These are phyloP conservation scores for Tephrocybe rancida DNA, from an alignment of 768 basidiomycete species.

Conservation along the genomic window DNA sequence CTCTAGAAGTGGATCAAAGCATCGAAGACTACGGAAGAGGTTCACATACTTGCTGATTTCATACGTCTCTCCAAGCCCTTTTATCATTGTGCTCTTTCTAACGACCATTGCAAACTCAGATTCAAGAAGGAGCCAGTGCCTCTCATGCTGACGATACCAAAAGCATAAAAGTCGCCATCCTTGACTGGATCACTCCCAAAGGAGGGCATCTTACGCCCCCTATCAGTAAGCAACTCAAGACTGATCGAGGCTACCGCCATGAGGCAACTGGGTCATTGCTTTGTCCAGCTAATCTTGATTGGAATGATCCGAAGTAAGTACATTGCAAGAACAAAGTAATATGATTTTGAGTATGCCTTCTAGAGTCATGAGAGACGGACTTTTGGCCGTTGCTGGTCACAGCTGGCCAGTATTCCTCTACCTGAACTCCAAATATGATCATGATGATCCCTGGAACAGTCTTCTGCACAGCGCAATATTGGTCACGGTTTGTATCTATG, in stretches of 20 bases:
- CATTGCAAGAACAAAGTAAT: neutral
- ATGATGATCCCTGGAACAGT: conserved; percentile 27
- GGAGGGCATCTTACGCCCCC: conserved; percentile 12
- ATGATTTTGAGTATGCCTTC: too few species aligned
- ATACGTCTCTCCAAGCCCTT: too few species aligned
- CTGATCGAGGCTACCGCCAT: conserved; percentile 10
- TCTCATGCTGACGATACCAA: conserved; percentile 18
- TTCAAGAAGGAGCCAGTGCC: conserved; percentile 22
- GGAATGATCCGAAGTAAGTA: conserved; percentile 13
- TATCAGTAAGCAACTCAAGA: conserved; percentile 6
- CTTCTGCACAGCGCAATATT: conserved; percentile 21
- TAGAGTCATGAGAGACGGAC: neutral
- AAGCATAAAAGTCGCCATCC: conserved; percentile 16
- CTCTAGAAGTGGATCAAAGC: neutral
- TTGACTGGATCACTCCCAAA: conserved; percentile 24
- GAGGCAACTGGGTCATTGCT: conserved; percentile 10
- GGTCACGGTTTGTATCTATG: conserved; percentile 20
- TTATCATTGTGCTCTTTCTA: too few species aligned
- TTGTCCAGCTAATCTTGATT: conserved; percentile 14
- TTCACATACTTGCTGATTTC: conserved; percentile 13
- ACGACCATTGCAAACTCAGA: too few species aligned
- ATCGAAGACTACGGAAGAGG: too few species aligned
- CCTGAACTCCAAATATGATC: conserved; percentile 15
- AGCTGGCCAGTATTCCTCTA: conserved; percentile 27
- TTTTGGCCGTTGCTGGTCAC: conserved; percentile 19